Conservation (phyloP, 306 rosid species). For the Begonia peltatifolia region DNA sequence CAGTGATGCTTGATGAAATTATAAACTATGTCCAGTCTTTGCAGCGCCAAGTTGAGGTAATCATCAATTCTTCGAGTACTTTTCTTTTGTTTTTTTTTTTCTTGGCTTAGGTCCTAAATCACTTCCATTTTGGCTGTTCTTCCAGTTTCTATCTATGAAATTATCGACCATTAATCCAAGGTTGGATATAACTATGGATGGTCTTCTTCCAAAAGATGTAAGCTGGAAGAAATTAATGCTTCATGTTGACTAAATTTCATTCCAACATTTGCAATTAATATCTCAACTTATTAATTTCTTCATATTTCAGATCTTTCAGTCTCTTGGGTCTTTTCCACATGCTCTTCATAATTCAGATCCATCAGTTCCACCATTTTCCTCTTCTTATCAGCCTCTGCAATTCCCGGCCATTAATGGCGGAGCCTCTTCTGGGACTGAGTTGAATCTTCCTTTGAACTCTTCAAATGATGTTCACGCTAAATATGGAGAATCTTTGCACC, state of each 20-base stretch:
- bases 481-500: slow-evolving; percentile 19
- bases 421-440: slow-evolving; percentile 18
- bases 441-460: slow-evolving; percentile 19
- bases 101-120: neutral
- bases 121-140: slow-evolving; percentile 2
- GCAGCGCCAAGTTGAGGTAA: slow-evolving; percentile 56
- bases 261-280: slow-evolving; percentile 2
- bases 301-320: slow-evolving; percentile 27
- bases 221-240: slow-evolving; percentile 3
- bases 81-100: neutral
- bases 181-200: slow-evolving; percentile 33
- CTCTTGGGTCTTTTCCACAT: slow-evolving; percentile 25
- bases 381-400: slow-evolving; percentile 25
- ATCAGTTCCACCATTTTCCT: slow-evolving; percentile 18
- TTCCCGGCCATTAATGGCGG: slow-evolving; percentile 18
- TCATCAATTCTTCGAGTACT: slow-evolving; percentile 2
- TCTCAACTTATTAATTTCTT: neutral
- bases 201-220: slow-evolving; percentile 40
- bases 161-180: slow-evolving; percentile 45
- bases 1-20: slow-evolving; percentile 89
- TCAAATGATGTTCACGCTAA: slow-evolving; percentile 15
- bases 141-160: slow-evolving; percentile 56
- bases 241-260: neutral
- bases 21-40: slow-evolving; percentile 80
- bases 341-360: slow-evolving; percentile 25